Evolutionary conservation across 306 rosid species (phyloP).

Genomic region (Lathyrus aphaca): DNA sequence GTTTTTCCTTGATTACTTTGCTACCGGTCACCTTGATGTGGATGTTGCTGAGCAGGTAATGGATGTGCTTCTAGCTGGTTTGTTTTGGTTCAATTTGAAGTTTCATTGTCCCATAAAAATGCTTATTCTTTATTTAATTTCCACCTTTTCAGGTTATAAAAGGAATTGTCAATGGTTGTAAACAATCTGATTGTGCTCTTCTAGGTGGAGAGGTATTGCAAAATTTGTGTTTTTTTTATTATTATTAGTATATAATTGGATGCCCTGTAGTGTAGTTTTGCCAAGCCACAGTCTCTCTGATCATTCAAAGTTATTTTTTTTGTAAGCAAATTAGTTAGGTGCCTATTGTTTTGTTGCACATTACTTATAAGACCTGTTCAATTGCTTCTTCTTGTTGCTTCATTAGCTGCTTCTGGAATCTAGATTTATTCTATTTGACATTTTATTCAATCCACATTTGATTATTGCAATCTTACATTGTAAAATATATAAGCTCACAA

Average conservation of each 20-base stretch:
- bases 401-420: neutral
- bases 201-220: constrained; percentile 92
- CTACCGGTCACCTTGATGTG: constrained; percentile 86
- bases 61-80: constrained; percentile 5
- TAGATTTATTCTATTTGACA: neutral
- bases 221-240: neutral
- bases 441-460: neutral
- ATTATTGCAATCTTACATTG: constrained; percentile 18
- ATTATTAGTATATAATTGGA: neutral
- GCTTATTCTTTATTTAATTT: constrained; percentile 10
- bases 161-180: constrained; percentile 91
- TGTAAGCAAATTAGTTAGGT: neutral
- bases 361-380: too few species aligned
- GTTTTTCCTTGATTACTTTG: constrained; percentile 94
- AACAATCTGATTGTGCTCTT: constrained; percentile 83
- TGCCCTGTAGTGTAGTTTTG: constrained; percentile 1
- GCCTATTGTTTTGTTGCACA: neutral
- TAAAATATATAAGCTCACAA: constrained; percentile 12
- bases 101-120: neutral
- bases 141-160: constrained; percentile 64
- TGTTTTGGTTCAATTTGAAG: constrained; percentile 6
- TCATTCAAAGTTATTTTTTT: neutral
- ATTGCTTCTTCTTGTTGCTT: too few species aligned
- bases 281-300: neutral
- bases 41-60: constrained; percentile 90